These are phyloP conservation scores for Cornus florida DNA, from an alignment of 148 eudicot genomes.

Conservation along the genomic window DNA sequence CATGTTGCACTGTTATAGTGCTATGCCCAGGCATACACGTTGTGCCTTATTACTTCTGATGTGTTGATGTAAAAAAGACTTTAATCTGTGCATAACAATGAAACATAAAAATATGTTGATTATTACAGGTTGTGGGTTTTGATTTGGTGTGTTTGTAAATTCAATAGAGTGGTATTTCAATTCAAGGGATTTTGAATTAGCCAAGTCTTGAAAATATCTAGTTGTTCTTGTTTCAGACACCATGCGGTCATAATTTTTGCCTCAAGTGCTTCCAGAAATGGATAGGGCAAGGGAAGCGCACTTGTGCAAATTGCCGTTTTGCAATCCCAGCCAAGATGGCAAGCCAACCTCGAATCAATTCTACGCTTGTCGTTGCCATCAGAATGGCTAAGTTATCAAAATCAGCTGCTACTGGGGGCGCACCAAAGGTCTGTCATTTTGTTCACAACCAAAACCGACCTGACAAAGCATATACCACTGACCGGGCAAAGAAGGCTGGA, in stretches of 20 bases:
- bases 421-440: constrained; percentile 51
- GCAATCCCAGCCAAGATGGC: constrained; percentile 63
- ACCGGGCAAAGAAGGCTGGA: constrained; percentile 71
- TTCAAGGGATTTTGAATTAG: background rate
- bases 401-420: constrained; percentile 21
- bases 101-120: background rate
- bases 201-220: background rate
- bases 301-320: constrained; percentile 78
- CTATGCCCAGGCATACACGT: too few species aligned
- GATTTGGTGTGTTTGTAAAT: background rate
- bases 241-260: constrained; percentile 95
- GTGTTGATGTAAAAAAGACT: background rate
- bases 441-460: constrained; percentile 79
- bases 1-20: background rate
- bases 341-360: constrained; percentile 73
- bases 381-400: constrained; percentile 63
- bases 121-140: background rate
- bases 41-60: background rate
- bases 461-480: constrained; percentile 81
- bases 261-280: constrained; percentile 92
- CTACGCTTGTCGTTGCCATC: constrained; percentile 79
- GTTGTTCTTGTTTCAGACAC: constrained; percentile 52
- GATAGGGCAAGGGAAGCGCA: constrained; percentile 73
- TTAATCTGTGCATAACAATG: background rate
- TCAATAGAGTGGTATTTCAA: background rate